These are phyloP conservation scores for Dimargaris xerosporica DNA, from an alignment of 192 early-diverging fungal genomes.

Conservation along the genomic window DNA sequence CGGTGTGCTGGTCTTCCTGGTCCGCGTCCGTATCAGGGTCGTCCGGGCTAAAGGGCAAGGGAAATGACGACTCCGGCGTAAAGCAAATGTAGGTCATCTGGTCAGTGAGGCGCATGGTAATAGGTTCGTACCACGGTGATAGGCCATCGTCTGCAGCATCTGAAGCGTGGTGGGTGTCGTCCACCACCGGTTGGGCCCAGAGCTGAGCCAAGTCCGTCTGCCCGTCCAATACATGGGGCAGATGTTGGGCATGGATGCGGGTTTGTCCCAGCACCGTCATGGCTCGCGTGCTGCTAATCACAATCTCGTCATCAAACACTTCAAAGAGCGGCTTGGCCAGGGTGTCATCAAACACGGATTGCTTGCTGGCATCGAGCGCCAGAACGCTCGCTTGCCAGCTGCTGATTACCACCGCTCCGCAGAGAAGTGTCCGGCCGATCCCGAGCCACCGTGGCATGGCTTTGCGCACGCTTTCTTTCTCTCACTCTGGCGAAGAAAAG, in stretches of 20 bases:
- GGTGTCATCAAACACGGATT: conserved; percentile 2
- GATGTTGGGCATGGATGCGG: background rate
- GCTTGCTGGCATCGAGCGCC: too few species aligned
- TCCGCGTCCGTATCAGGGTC: too few species aligned
- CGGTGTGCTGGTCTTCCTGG: too few species aligned
- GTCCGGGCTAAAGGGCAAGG: too few species aligned
- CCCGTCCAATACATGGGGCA: background rate
- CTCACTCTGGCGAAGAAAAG: too few species aligned
- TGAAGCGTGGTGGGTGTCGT: background rate
- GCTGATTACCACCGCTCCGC: too few species aligned
- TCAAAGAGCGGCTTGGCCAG: conserved; percentile 5
- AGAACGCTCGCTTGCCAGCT: too few species aligned
- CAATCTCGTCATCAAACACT: background rate
- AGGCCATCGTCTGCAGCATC: background rate
- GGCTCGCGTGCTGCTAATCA: background rate
- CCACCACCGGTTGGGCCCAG: background rate
- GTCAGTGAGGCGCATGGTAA: background rate
- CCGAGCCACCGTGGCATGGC: too few species aligned
- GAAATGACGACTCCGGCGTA: background rate
- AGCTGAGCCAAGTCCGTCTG: background rate
- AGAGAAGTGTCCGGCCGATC: too few species aligned
- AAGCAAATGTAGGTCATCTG: background rate
- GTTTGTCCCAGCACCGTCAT: background rate
- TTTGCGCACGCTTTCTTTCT: too few species aligned
- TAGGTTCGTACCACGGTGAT: conserved; percentile 6